Evolutionary conservation across 208 protist species (phyloP), one percentile per base, ranked within the genome.

Genomic region (Strigomonas culicis): DNA sequence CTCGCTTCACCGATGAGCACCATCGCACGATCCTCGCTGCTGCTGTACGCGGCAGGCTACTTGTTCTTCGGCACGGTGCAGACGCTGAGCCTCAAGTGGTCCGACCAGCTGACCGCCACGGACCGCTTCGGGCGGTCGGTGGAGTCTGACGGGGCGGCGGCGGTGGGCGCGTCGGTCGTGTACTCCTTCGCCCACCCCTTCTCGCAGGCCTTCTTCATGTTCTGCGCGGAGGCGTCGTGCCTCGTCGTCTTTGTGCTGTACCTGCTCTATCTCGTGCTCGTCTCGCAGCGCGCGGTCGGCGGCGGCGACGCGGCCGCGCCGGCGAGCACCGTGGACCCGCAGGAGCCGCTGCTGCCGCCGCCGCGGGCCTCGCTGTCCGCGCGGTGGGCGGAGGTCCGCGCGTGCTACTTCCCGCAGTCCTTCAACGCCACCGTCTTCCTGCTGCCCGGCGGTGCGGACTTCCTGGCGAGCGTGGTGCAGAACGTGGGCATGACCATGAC

Each of bases 401-500:
- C 34, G 34, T 39, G 34, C 34, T 39, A 39, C 34, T 39, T 86
- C 31, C 61, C 67, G 0, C 60, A 79, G 36, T 80, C 79, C 13
- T 85, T 66, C 50, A 85, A 86, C 69, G 78, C 74, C 19, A 67
- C 62, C n/a, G 75, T 91, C n/a, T 91, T 70, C 55, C 61, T 92
- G 34, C 58, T 92, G 36, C 68, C 87, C 10, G 65, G 71, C 22
- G 83, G 74, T 15, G 88, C 90, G 1, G 92, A 97, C 60, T 82
- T 97, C 53, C 41, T 85, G 1, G 91, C 92, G 2, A 89, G 77
- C 32, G 80, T 88, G 15, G 64, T 97, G n/a, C 92, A 96, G 66
- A 93, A 86, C 65, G 69, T 97, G 15, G 92, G 88, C 49, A 78
- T 98, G 52, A 80, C 80, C 24, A 82, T 93, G 22, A 97, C 96